A percentile compares a stretch with the other conserved stretches of the same genome.
These are phyloP conservation scores for Pisolithus orientalis DNA, from an alignment of 768 basidiomycete species.

Conservation along the genomic window DNA sequence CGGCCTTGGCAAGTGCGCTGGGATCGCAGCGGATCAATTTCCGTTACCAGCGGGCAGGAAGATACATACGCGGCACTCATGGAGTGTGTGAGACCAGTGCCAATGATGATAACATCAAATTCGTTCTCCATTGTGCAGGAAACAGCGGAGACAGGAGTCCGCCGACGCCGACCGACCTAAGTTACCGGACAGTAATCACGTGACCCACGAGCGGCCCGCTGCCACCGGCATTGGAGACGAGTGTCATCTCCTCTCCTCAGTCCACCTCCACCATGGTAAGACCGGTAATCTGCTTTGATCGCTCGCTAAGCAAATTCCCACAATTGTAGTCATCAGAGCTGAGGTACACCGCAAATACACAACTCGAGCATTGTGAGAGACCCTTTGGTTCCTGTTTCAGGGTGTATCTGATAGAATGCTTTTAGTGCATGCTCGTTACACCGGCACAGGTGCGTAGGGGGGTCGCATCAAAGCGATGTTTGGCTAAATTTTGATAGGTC, in stretches of 20 bases:
- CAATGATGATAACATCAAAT: constrained; percentile 66
- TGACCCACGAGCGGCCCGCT: neutral
- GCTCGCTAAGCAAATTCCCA: neutral
- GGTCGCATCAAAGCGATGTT: neutral
- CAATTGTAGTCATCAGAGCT: constrained; percentile 74
- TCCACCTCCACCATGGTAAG: constrained; percentile 22
- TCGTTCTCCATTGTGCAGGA: constrained; percentile 27
- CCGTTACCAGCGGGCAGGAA: constrained; percentile 1
- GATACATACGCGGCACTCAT: constrained; percentile 73
- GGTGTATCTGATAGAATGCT: constrained; percentile 5
- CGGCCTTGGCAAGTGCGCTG: constrained; percentile 86
- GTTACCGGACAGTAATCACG: neutral
- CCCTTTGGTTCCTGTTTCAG: constrained; percentile 7
- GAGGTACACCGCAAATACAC: constrained; percentile 93
- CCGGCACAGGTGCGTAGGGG: constrained; percentile 74
- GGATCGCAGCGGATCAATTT: neutral
- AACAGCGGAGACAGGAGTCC: neutral
- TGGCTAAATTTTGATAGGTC: constrained; percentile 46
- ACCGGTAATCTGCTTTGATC: neutral
- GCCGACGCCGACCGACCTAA: neutral
- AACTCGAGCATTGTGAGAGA: constrained; percentile 82
- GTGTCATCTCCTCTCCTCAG: neutral
- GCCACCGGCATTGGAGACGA: no score
- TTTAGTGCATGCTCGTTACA: constrained; percentile 90
- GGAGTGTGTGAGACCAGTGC: constrained; percentile 81